Evolutionary conservation across 257 asterid genomes (phyloP).

Genomic region (Solanum chilense): DNA sequence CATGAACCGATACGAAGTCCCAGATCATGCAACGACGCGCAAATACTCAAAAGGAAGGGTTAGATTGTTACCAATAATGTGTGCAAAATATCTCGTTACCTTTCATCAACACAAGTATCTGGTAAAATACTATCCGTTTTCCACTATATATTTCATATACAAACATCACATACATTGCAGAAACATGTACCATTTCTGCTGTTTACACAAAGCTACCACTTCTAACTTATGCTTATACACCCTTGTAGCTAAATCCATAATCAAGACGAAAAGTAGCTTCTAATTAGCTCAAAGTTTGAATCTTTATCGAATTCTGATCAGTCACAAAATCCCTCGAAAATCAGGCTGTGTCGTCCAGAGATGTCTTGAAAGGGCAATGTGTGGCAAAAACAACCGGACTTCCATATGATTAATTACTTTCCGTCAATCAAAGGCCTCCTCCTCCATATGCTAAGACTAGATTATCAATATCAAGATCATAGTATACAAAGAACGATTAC

Average conservation of each 20-base stretch:
- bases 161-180: background rate
- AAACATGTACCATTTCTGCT: background rate
- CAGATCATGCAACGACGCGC: background rate
- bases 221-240: background rate
- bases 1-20: background rate
- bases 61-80: background rate
- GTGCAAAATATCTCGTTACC: background rate
- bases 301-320: background rate
- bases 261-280: too few relatives aligned
- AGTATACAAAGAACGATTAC: background rate
- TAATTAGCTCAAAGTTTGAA: background rate
- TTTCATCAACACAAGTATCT: background rate
- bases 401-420: background rate
- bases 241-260: background rate
- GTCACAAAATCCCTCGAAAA: background rate
- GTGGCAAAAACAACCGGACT: background rate
- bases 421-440: background rate
- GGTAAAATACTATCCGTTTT: background rate
- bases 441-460: background rate
- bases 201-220: background rate
- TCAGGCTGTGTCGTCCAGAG: background rate
- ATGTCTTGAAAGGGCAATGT: background rate
- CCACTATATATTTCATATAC: background rate
- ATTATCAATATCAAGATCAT: background rate
- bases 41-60: background rate